A percentile compares a stretch with the other conserved stretches of the same genome.
These are phyloP conservation scores for Malassezia furfur DNA, from an alignment of 1,284 basidiomycete species.

Conservation along the genomic window DNA sequence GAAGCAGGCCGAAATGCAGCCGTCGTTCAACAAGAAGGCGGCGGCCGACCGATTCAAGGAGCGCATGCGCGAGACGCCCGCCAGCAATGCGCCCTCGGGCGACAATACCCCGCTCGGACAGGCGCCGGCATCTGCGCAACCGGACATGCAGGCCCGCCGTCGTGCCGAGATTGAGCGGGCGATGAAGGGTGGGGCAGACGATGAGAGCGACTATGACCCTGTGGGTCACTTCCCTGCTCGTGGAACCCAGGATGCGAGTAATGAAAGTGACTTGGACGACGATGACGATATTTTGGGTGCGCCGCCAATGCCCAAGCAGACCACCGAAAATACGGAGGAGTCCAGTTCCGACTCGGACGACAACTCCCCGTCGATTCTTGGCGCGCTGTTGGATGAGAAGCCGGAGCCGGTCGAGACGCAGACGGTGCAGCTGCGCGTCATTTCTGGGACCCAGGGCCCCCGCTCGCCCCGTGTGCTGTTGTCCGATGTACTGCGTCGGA, in stretches of 20 bases:
- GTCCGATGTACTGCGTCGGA: conserved; percentile 43
- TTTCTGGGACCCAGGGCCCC: conserved; percentile 23
- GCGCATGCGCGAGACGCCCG: conserved; percentile 14
- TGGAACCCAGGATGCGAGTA: too few relatives aligned
- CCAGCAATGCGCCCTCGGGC: too few relatives aligned
- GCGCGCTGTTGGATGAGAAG: conserved; percentile 63
- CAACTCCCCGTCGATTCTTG: not conserved
- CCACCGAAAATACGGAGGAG: too few relatives aligned
- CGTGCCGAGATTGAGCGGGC: not conserved
- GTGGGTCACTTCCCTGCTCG: too few relatives aligned
- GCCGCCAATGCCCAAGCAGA: too few relatives aligned
- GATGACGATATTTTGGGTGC: too few relatives aligned
- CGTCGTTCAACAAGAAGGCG: conserved; percentile 28
- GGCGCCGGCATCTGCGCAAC: too few relatives aligned
- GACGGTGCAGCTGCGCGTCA: not conserved
- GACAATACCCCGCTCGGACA: too few relatives aligned
- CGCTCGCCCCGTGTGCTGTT: conserved; percentile 37
- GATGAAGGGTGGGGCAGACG: not conserved
- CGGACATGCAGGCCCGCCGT: not conserved
- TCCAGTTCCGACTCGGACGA: conserved; percentile 36
- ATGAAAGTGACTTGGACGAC: too few relatives aligned
- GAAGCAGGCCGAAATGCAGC: conserved; percentile 33
- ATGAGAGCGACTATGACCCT: too few relatives aligned
- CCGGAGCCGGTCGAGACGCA: too few relatives aligned
- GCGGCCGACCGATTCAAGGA: conserved; percentile 28